Percentiles rank a stretch among this genome's conserved stretches.
Evolutionary conservation across 768 basidiomycete genomes (phyloP).

Genomic region (Boletus tomentosulus): DNA sequence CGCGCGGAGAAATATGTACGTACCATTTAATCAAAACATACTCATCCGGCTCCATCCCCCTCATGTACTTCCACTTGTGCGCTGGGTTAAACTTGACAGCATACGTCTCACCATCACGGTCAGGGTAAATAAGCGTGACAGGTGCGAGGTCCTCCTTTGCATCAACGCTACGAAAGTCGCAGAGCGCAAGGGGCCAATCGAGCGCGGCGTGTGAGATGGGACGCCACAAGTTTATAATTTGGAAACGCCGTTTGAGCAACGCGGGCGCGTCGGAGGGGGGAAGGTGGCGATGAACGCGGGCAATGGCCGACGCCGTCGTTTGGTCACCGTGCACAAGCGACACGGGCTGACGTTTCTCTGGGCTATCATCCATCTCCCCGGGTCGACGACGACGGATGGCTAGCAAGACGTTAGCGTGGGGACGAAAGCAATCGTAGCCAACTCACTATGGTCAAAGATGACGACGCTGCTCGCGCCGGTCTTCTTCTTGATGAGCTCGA

Average conservation of each 20-base stretch:
- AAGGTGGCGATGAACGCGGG: conserved; percentile 42
- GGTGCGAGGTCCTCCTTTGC: conserved; percentile 35
- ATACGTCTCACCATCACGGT: conserved; percentile 43
- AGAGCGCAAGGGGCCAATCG: conserved; percentile 48
- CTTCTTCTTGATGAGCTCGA: conserved; percentile 34
- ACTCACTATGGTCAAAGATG: conserved; percentile 40
- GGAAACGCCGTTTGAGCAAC: conserved; percentile 43
- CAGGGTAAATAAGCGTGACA: conserved; percentile 37
- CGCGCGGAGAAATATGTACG: conserved; percentile 3
- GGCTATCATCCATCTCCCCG: conserved; percentile 32
- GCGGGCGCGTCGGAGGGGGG: conserved; percentile 36
- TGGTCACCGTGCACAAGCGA: conserved; percentile 44
- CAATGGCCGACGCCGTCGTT: conserved; percentile 36
- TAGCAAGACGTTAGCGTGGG: conserved; percentile 13
- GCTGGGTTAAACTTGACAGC: conserved; percentile 35
- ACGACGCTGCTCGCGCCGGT: conserved; percentile 38
- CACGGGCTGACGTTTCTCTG: conserved; percentile 43
- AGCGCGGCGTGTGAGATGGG: conserved; percentile 42
- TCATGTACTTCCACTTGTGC: conserved; percentile 45
- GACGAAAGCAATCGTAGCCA: background rate
- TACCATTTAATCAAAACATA: conserved; percentile 48
- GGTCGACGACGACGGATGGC: conserved; percentile 42
- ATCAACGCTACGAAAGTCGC: conserved; percentile 45
- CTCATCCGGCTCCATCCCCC: conserved; percentile 43
- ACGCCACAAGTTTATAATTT: conserved; percentile 54